Percentiles rank a stretch among this genome's conserved stretches.
Conservation (phyloP, 441 rosid genomes). For the Jatropha podagrica region DNA sequence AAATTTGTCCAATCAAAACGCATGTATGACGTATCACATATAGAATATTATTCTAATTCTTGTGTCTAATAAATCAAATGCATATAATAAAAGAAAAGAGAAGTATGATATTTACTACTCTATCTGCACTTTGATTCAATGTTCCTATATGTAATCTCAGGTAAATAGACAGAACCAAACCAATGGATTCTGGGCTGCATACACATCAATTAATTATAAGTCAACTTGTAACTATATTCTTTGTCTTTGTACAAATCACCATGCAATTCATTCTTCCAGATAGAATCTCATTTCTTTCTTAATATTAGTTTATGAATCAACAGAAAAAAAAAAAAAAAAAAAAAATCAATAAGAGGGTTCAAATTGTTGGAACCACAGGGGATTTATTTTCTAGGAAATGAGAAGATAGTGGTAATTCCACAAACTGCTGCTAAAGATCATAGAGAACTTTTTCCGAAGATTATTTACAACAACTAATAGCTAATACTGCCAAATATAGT, state of each 20-base stretch:
- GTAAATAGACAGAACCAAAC: neutral
- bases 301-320: no score
- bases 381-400: no score
- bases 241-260: neutral
- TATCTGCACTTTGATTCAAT: conserved; percentile 6
- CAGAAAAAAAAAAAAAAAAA: no score
- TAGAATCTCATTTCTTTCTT: neutral
- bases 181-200: conserved; percentile 1
- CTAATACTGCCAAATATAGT: no score
- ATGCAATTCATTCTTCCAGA: neutral
- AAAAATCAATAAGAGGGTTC: no score
- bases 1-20: neutral
- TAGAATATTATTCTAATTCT: conserved; percentile 8
- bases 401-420: no score
- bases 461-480: no score
- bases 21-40: neutral
- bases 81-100: neutral
- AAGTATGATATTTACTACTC: neutral
- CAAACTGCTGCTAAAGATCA: no score
- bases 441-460: no score
- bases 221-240: conserved; percentile 21
- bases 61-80: neutral
- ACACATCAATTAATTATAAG: neutral
- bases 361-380: no score
- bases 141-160: conserved; percentile 4